Base-by-base conservation (phyloP, 768 basidiomycete genomes). In the Suillus subalutaceus region DNA sequence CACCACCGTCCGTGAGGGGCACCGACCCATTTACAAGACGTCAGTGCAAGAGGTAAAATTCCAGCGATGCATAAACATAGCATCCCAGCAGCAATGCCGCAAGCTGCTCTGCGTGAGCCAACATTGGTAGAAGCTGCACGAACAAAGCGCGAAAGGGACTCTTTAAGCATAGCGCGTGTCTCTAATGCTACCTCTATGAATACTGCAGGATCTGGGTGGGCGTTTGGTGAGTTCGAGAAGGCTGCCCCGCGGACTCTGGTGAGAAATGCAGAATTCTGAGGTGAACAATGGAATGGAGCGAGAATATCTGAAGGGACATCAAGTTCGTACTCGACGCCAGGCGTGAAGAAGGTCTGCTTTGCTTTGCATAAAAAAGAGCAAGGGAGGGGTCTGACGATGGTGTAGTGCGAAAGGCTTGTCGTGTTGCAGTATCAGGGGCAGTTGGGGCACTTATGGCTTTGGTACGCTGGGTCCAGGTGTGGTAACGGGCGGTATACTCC, bases 281-380 rank as follows among this genome's bases (percentile, higher is more conserved):
- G 78, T 7, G 80, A 70, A 1, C 72, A 73, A 67, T 88, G 84
- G 71, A 89, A 85, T 15, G 88, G 86, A 1, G 88, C 84, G 41
- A 92, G 85, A 38, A 89, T 76, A 61, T 86, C 85, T 10, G 89
- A 88, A 13, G 90, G 83, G 32, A 93, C 83, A 67, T 89, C 84
- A 70, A 93, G 87, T 68, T 92, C 90, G 71, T 90, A 93, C 52
- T 84, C 81, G 56, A 88, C 86, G 65, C 85, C 85, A 23, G 90
- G 90, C 3, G 88, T 90, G 68, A 93, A 86, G 73, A 94, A 94
- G 0, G 92, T 93, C 72, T 91, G 86, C 70, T 92, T 92, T 12
- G 92, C 92, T 44, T 88, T 4, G 85, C 80, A 72, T 91, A 94
- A 77, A 92, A 93, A 80, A 90, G 84, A 66, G 90, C 86, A 59